Conservation (phyloP, 73 alveolate genomes). For the Blepharisma japonicum region DNA sequence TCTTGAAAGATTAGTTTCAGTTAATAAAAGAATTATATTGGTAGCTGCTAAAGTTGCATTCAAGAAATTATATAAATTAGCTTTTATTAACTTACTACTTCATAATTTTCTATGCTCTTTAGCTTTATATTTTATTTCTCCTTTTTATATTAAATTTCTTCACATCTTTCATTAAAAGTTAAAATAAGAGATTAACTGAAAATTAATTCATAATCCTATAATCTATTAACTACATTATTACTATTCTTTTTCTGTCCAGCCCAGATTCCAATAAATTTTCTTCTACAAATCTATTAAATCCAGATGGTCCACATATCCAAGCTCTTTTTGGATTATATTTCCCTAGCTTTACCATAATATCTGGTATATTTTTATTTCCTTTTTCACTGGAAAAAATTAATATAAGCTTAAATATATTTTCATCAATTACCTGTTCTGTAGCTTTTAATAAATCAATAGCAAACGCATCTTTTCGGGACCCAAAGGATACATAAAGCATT, state of each 20-base stretch:
- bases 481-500: not conserved
- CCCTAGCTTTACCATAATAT: not conserved
- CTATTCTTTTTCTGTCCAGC: not conserved
- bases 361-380: not conserved
- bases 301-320: conserved; percentile 30
- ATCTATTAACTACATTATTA: not conserved
- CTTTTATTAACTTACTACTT: too few relatives aligned
- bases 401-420: not conserved
- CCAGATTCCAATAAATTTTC: not conserved
- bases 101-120: too few relatives aligned
- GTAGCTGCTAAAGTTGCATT: too few relatives aligned
- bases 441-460: not conserved
- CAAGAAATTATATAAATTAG: too few relatives aligned
- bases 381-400: not conserved
- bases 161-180: too few relatives aligned
- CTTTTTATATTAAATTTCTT: too few relatives aligned
- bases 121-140: too few relatives aligned
- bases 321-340: not conserved
- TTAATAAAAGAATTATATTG: too few relatives aligned
- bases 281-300: not conserved
- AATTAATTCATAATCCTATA: too few relatives aligned
- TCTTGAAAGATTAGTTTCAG: too few relatives aligned
- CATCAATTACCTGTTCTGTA: not conserved
- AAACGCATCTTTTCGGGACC: conserved; percentile 17
- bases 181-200: too few relatives aligned